Evolutionary conservation across 192 early-diverging fungal species (phyloP).

Genomic region (Coemansia sp.): DNA sequence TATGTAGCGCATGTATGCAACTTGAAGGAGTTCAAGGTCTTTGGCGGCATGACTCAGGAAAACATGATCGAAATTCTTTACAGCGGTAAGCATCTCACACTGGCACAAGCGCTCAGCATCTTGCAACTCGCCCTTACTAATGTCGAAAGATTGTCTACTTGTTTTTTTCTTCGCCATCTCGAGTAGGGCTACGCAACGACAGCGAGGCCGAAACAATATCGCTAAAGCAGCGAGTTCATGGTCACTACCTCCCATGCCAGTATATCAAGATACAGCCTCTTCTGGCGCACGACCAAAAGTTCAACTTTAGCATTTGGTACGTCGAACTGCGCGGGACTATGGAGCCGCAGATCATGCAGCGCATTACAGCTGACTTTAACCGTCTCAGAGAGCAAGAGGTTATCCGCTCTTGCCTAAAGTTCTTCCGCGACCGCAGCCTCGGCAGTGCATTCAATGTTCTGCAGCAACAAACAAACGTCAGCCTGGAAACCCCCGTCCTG

Average conservation of each 20-base stretch:
- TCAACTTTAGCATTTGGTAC: constrained; percentile 96
- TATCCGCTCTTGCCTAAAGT: constrained; percentile 84
- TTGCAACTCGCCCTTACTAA: background rate
- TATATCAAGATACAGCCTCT: constrained; percentile 95
- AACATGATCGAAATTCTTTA: constrained; percentile 90
- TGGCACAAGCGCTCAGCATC: constrained; percentile 17
- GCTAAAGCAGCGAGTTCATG: constrained; percentile 72
- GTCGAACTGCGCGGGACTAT: constrained; percentile 82
- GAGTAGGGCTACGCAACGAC: constrained; percentile 63
- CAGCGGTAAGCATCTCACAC: constrained; percentile 48
- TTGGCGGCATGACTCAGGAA: constrained; percentile 78
- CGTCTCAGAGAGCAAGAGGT: constrained; percentile 79
- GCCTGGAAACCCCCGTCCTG: constrained; percentile 82
- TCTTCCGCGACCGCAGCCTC: constrained; percentile 82
- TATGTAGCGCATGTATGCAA: constrained; percentile 85
- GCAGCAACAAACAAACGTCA: constrained; percentile 61
- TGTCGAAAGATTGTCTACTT: background rate
- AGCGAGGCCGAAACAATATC: constrained; percentile 86
- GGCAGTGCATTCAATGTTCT: constrained; percentile 72
- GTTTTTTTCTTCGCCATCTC: constrained; percentile 22
- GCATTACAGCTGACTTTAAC: constrained; percentile 22
- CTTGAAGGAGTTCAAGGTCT: constrained; percentile 95
- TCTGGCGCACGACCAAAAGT: constrained; percentile 88
- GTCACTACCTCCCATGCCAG: constrained; percentile 82
- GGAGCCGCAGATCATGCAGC: constrained; percentile 69